Base-by-base conservation (phyloP, 371 early-diverging fungal species). In the Gilbertella persicaria region DNA sequence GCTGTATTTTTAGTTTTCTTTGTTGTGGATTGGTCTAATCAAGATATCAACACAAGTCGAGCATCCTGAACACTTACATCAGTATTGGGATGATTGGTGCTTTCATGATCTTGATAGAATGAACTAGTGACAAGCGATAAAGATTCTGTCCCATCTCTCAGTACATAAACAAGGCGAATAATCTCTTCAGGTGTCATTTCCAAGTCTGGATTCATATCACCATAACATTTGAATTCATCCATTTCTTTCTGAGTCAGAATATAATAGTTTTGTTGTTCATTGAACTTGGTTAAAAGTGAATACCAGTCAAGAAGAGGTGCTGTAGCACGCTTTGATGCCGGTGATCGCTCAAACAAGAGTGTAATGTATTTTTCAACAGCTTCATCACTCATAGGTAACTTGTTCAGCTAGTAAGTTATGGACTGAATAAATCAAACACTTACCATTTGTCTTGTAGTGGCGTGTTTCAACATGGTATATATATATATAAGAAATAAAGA, bases 101-200 rank as follows among this genome's bases (percentile, higher is more conserved):
- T 53, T 7, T 13, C 36, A 28, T 23, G 30, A 47, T 45, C 58
- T 21, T 47, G 19, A 53, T 24, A 52, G 17, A 36, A 46, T 42
- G 59, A 47, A 53, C 36, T 10, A 28, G 37, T 8, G 17, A 33
- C 3, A 45, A 17, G n/a, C 35, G 26, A 20, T 16, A 21, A 4
- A 47, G 16, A 24, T 16, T 60, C 50, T 7, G 64, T 64, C 9
- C 8, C 16, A 17, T 42, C n/a, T 25, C 53, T 26, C 17, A 53
- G 19, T 4, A 43, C n/a, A 25, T 35, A 19, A 30, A 55, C 13
- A 33, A 62, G 25, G 6, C 49, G 33, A 6, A 47, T 21, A 29
- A 67, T 56, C 20, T 67, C 64, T 16, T 56, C 45, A 6, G 64
- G 67, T 14, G 51, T 50, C 60, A 63, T 59, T 53, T 64, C 60